Percentiles rank a stretch among this genome's conserved stretches.
Conservation (phyloP, 2,329 filamentous ascomycete species). For the Talaromyces marneffei region DNA sequence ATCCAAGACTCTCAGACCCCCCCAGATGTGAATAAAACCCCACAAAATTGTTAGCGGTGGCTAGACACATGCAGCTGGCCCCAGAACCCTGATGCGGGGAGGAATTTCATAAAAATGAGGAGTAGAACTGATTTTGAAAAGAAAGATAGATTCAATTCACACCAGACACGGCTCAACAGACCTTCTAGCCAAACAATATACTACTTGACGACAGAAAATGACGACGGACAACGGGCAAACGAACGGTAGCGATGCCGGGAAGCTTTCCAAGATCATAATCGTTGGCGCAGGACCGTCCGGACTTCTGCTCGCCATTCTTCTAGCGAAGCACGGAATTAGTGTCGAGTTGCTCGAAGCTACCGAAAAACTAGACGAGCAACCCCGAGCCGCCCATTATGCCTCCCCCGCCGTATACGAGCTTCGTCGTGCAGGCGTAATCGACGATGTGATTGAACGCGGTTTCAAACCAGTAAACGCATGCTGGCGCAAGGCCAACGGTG, state of each 20-base stretch:
- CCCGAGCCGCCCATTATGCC: constrained; percentile 58
- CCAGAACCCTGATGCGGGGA: neutral
- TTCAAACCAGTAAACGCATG: constrained; percentile 40
- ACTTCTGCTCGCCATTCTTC: constrained; percentile 26
- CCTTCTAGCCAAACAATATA: neutral
- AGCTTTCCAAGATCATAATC: constrained; percentile 16
- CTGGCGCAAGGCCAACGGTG: constrained; percentile 41
- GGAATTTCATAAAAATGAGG: neutral
- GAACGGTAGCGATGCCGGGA: neutral
- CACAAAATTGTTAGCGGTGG: neutral
- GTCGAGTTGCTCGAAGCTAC: constrained; percentile 49
- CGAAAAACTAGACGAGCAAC: constrained; percentile 51
- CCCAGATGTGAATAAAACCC: neutral
- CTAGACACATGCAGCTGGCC: neutral
- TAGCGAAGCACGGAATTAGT: constrained; percentile 28
- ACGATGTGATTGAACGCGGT: constrained; percentile 42
- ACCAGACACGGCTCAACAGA: neutral
- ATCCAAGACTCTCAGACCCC: neutral
- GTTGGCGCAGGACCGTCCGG: constrained; percentile 32
- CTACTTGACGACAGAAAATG: neutral
- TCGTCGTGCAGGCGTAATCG: constrained; percentile 53
- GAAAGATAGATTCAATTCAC: neutral
- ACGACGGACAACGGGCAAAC: neutral
- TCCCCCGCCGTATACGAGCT: constrained; percentile 55
- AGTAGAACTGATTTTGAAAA: neutral